These are phyloP conservation scores for Botryotinia calthae DNA, from an alignment of 2,329 filamentous ascomycete species.

Conservation along the genomic window DNA sequence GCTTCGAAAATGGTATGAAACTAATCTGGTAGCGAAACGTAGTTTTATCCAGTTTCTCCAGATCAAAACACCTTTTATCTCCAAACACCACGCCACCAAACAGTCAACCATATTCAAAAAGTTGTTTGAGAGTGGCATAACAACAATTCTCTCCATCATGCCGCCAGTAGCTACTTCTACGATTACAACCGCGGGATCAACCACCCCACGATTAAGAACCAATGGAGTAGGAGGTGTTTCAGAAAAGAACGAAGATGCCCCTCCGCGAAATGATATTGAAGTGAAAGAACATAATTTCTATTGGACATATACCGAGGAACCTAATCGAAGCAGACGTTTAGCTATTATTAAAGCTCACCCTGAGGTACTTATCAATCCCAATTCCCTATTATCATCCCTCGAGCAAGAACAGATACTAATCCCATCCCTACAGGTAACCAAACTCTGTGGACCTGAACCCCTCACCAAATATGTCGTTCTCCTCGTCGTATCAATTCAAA, in stretches of 20 bases:
- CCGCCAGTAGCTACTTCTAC: constrained; percentile 18
- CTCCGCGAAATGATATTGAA: constrained; percentile 25
- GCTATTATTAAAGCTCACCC: constrained; percentile 98
- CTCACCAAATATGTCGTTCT: constrained; percentile 91
- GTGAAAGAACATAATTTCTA: constrained; percentile 62
- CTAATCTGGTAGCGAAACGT: not conserved
- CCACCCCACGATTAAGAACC: constrained; percentile 5
- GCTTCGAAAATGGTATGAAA: not conserved
- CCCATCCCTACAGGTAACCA: constrained; percentile 66
- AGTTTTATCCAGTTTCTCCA: not conserved
- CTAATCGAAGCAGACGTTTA: constrained; percentile 83
- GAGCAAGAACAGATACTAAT: not conserved
- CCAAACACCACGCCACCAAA: constrained; percentile 2
- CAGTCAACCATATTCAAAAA: not conserved
- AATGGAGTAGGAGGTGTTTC: not conserved
- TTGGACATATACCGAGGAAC: constrained; percentile 99
- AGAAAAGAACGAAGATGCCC: constrained; percentile 5
- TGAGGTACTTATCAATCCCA: constrained; percentile 58
- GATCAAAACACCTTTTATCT: not conserved
- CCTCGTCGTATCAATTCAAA: constrained; percentile 77
- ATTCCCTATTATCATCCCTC: not conserved
- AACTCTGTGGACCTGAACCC: constrained; percentile 93
- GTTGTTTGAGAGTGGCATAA: not conserved
- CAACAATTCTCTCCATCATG: constrained; percentile 1
- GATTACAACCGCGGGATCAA: constrained; percentile 6